phyloP scores from a whole-genome alignment of 192 early-diverging fungal genomes.

The Thoreauomyces humboldtii region DNA sequence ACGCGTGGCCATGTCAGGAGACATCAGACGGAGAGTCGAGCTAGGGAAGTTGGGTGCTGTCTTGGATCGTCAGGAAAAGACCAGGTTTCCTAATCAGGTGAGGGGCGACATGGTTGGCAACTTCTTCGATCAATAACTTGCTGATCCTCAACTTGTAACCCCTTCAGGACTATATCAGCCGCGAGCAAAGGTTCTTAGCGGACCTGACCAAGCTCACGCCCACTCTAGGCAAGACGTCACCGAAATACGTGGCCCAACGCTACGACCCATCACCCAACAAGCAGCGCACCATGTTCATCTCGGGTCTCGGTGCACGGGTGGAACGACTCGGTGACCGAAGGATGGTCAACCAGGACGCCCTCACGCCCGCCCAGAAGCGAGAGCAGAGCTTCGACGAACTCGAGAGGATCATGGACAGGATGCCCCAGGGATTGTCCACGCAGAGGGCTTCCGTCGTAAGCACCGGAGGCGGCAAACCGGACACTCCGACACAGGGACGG shows the following conservation, averaged over 20 bases:
- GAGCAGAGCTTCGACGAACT: slow-evolving; percentile 23
- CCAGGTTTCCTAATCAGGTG: slow-evolving; percentile 37
- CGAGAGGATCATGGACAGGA: slow-evolving; percentile 22
- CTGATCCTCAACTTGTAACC: too few relatives aligned
- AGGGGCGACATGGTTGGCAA: too few relatives aligned
- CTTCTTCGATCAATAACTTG: too few relatives aligned
- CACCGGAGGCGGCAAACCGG: too few relatives aligned
- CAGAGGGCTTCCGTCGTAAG: slow-evolving; percentile 33
- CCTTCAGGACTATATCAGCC: slow-evolving; percentile 28
- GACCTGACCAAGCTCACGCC: slow-evolving; percentile 22
- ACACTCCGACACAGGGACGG: too few relatives aligned
- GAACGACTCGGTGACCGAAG: slow-evolving; percentile 18
- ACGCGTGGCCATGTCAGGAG: slow-evolving; percentile 23
- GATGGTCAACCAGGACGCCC: slow-evolving; percentile 28
- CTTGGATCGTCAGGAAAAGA: slow-evolving; percentile 30
- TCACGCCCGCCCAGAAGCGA: slow-evolving; percentile 1
- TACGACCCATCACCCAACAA: slow-evolving; percentile 26
- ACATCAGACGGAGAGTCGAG: slow-evolving; percentile 28
- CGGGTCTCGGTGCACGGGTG: slow-evolving; percentile 4
- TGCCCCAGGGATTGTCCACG: neutral
- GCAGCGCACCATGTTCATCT: slow-evolving; percentile 26
- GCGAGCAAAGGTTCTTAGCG: slow-evolving; percentile 28
- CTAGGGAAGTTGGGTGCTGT: slow-evolving; percentile 22
- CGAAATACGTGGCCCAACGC: slow-evolving; percentile 24
- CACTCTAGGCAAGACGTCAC: slow-evolving; percentile 12